Evolutionary conservation across 768 basidiomycete genomes (phyloP).

Genomic region (Tulasnella sp.): DNA sequence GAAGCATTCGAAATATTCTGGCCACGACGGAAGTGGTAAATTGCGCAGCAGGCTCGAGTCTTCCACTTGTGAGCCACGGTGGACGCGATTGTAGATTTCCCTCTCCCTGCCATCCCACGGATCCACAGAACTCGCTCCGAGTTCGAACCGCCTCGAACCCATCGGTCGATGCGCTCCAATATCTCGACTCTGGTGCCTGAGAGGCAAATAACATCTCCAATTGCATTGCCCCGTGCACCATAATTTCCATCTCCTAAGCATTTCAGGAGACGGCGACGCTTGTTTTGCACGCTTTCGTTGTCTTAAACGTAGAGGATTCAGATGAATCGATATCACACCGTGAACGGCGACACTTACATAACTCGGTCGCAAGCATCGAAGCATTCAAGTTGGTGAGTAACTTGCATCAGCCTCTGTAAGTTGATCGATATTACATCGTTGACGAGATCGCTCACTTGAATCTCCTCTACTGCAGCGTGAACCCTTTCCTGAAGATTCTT

Average conservation of each 20-base stretch:
- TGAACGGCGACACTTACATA: neutral
- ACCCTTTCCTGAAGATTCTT: too few species aligned
- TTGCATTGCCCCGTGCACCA: neutral
- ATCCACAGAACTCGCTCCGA: neutral
- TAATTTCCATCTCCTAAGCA: neutral
- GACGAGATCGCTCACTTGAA: too few species aligned
- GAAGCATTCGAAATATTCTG: neutral
- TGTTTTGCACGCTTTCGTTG: too few species aligned
- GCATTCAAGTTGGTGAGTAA: neutral
- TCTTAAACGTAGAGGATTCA: too few species aligned
- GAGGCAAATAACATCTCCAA: neutral
- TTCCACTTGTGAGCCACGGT: neutral
- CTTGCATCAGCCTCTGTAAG: too few species aligned
- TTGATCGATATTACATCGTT: too few species aligned
- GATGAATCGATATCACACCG: too few species aligned
- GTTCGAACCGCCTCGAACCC: neutral
- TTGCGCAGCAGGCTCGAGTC: neutral
- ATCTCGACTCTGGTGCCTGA: neutral
- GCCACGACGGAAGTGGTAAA: neutral
- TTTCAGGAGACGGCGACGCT: neutral
- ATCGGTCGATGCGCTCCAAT: neutral
- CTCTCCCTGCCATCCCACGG: neutral
- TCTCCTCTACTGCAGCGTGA: too few species aligned
- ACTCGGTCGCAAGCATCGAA: neutral
- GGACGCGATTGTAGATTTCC: neutral